Base-by-base conservation (phyloP, 371 early-diverging fungal genomes). In the Mortierella sp. region DNA sequence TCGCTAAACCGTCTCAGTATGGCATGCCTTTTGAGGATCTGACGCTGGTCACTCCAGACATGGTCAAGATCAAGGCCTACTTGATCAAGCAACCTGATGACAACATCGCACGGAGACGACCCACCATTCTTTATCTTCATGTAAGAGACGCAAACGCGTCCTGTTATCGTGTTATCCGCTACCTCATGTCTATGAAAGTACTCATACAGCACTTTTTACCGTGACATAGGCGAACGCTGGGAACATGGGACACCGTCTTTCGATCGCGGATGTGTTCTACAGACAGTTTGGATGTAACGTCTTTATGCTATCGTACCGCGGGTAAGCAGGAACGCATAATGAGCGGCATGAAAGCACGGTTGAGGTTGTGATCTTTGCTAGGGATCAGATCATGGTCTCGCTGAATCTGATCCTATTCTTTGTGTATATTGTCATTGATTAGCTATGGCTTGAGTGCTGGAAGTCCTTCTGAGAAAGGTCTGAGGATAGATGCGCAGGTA, bases 241-340 rank as follows among this genome's bases (percentile, higher is more conserved):
- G 28, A 98, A 98, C 78, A 93, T 97, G 92, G 97, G 98, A 28
- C 96, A 97, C 64, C 89, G 97, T 21, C 80, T 96, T 41, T 95
- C 97, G 19, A 93, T 97, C 62, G 96, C 96, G 14, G 82, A 87
- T 60, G 70, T 86, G 11, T 82, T 97, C 54, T 80, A 90, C 61
- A 79, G 83, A 19, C 70, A 75, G 53, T 83, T 86, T 27, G 82
- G 86, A 24, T 89, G 89, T 80, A 97, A 98, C 72, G 89, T 98
- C 15, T 91, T 95, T 49, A 94, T 97, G 95, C 81, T 97, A 15
- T 96, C 96, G 11, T 98, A 98, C 60, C 85, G 99, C 72, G 98
- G 99, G 90, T 92, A 86, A 79, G 63, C 1, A 27, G 27, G 7
- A 32, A n/a, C n/a, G n/a, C n/a, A n/a, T n/a, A n/a, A n/a, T n/a